Base-by-base conservation (phyloP, 164 flowering plant species). In the Kingdonia uniflora region DNA sequence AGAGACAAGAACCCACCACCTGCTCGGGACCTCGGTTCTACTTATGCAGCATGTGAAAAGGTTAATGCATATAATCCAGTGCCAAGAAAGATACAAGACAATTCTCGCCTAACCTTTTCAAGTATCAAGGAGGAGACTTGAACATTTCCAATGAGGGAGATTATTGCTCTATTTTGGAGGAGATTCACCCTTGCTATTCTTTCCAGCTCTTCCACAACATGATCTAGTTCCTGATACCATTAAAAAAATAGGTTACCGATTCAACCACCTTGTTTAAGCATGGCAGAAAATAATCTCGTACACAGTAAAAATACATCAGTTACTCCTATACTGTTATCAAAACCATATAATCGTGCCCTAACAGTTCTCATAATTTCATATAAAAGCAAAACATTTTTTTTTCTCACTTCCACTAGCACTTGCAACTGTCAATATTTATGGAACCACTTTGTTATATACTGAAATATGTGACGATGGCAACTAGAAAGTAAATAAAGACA, bases 141-240 rank as follows among this genome's bases (percentile, higher is more conserved):
- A 16, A 92, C 95, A 69, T 92, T 92, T 55, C 99, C 95, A 65
- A 92, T 86, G 24, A 92, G 95, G 53, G 99, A 92, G 46, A 92
- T 86, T 39, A 92, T 92, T 52, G 97, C 78, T 67, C 99, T 77
- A 51, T 73, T 65, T 55, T 84, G 95, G 24, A 84, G 82, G 42
- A 86, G 86, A 60, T 84, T 80, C 14, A 92, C 97, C 14, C 86
- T 81, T 15, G 95, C 89, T 67, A 92, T 84, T 62, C 84, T 84
- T 70, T 88, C 99, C 16, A 88, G 92, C 66, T 92, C 96, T 67
- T 86, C 92, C 15, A 86, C 89, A 6, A 88, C 81, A 65, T 82
- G 85, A 66, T 92, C 97, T 20, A 92, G 85, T 68, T 92, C 99
- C 97, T 88, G 77, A 17, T n/a, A 42, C 35, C 35, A 29, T 3